Evolutionary conservation across 352 stramenopile species (phyloP).

Genomic region (Phytophthora pini): DNA sequence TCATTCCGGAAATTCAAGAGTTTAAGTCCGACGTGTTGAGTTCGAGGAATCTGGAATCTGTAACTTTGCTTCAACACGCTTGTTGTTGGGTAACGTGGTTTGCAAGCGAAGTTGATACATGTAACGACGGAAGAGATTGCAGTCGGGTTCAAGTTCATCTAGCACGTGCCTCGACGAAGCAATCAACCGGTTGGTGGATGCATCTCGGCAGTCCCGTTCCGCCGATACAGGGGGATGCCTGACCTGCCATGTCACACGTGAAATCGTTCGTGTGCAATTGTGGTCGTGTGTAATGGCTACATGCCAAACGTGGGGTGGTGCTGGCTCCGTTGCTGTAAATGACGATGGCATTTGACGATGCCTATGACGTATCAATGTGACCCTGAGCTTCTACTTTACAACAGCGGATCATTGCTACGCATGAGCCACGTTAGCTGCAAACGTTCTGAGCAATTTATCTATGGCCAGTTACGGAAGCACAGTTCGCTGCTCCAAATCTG

Average conservation of each 20-base stretch:
- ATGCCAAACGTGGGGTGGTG: background rate
- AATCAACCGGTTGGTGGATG: constrained; percentile 4
- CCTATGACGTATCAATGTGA: background rate
- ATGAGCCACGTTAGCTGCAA: background rate
- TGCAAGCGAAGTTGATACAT: constrained; percentile 13
- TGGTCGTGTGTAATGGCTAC: constrained; percentile 4
- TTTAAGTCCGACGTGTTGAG: background rate
- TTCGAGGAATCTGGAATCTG: constrained; percentile 11
- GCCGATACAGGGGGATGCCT: constrained; percentile 2
- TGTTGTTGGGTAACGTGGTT: constrained; percentile 23
- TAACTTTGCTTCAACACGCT: constrained; percentile 25
- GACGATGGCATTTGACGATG: background rate
- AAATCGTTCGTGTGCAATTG: constrained; percentile 16
- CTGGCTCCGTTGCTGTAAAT: background rate
- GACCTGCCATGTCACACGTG: constrained; percentile 11
- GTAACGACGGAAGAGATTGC: constrained; percentile 7
- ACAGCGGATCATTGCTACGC: background rate
- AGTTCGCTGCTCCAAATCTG: background rate
- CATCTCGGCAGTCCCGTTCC: constrained; percentile 5
- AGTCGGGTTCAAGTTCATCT: constrained; percentile 2
- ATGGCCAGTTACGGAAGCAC: background rate
- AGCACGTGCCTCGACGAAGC: background rate
- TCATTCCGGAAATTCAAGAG: no score
- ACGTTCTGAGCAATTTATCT: background rate
- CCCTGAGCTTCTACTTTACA: background rate